Percentiles rank a stretch among this genome's conserved stretches.
Evolutionary conservation across 768 basidiomycete species (phyloP).

Genomic region (Psilocybe cubensis): DNA sequence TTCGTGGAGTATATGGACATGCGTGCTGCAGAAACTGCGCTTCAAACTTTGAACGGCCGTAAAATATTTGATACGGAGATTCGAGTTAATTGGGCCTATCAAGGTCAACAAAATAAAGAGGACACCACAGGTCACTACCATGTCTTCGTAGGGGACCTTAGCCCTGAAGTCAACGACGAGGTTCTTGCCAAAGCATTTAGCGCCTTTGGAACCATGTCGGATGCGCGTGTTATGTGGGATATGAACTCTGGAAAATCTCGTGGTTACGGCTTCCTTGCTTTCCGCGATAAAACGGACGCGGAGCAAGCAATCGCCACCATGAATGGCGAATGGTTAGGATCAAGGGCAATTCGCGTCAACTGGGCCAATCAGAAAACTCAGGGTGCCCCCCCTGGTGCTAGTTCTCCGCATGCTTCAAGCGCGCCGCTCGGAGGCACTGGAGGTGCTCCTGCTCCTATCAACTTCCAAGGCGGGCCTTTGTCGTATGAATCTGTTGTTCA

Average conservation of each 20-base stretch:
- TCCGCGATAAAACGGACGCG: conserved; percentile 98
- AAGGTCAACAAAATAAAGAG: conserved; percentile 98
- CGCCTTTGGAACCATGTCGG: conserved; percentile 95
- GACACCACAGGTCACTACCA: conserved; percentile 98
- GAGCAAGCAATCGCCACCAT: conserved; percentile 99
- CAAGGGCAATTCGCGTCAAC: conserved; percentile 97
- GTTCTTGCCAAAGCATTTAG: conserved; percentile 96
- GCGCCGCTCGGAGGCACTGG: conserved; percentile 32
- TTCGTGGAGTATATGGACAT: conserved; percentile 99
- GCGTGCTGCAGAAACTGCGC: conserved; percentile 98
- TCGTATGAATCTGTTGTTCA: conserved; percentile 92
- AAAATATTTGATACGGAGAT: conserved; percentile 99
- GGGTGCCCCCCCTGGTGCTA: conserved; percentile 46
- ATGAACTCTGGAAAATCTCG: conserved; percentile 99
- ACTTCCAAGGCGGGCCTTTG: conserved; percentile 87
- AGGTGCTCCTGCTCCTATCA: conserved; percentile 85
- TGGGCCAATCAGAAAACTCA: conserved; percentile 99
- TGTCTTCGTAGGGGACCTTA: conserved; percentile 99
- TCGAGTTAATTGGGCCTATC: conserved; percentile 99
- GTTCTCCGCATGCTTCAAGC: conserved; percentile 45
- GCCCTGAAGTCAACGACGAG: conserved; percentile 98
- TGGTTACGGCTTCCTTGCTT: conserved; percentile 97
- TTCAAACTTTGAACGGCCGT: conserved; percentile 97
- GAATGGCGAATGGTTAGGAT: conserved; percentile 99
- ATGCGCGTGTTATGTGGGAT: conserved; percentile 99